Evolutionary conservation across 768 basidiomycete species (phyloP).

Genomic region (Leccinum subgranulosum): DNA sequence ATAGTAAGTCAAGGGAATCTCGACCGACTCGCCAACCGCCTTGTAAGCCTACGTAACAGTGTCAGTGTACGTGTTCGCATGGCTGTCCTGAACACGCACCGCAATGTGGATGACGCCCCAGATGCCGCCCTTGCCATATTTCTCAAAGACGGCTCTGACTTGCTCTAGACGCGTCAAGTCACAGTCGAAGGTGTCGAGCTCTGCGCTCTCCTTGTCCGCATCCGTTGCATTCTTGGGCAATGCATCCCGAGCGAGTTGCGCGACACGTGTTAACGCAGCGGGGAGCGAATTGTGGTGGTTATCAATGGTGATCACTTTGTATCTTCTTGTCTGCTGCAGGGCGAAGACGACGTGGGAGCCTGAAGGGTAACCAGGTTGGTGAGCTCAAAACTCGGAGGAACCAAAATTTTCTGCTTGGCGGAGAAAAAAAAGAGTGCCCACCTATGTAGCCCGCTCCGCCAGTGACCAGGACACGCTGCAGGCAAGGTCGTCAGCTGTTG

Average conservation of each 20-base stretch:
- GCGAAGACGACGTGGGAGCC: conserved; percentile 93
- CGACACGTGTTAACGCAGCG: conserved; percentile 68
- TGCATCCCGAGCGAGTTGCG: conserved; percentile 73
- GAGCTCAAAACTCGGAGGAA: conserved; percentile 5
- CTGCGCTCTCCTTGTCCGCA: conserved; percentile 65
- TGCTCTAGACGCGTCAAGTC: conserved; percentile 75
- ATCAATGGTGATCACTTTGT: conserved; percentile 92
- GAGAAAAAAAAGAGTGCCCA: conserved; percentile 28
- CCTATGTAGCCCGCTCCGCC: conserved; percentile 92
- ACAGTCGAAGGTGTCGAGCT: conserved; percentile 64
- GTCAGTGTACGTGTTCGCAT: background rate
- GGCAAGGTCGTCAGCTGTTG: conserved; percentile 10
- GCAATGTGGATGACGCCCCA: conserved; percentile 98
- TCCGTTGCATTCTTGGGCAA: conserved; percentile 65
- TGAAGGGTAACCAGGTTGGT: conserved; percentile 34
- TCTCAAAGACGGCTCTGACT: conserved; percentile 75
- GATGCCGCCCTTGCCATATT: conserved; percentile 85
- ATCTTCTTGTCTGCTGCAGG: conserved; percentile 81
- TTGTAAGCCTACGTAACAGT: conserved; percentile 73
- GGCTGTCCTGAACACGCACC: conserved; percentile 43
- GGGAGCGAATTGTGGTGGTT: conserved; percentile 92
- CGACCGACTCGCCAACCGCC: conserved; percentile 94
- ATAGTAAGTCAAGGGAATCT: conserved; percentile 92
- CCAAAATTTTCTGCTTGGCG: background rate
- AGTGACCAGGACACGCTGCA: conserved; percentile 63